Percentiles rank a stretch among this genome's conserved stretches.
Evolutionary conservation across 2,329 filamentous ascomycete genomes (phyloP).

Genomic region (Paecilomyces dactylethromorphus): DNA sequence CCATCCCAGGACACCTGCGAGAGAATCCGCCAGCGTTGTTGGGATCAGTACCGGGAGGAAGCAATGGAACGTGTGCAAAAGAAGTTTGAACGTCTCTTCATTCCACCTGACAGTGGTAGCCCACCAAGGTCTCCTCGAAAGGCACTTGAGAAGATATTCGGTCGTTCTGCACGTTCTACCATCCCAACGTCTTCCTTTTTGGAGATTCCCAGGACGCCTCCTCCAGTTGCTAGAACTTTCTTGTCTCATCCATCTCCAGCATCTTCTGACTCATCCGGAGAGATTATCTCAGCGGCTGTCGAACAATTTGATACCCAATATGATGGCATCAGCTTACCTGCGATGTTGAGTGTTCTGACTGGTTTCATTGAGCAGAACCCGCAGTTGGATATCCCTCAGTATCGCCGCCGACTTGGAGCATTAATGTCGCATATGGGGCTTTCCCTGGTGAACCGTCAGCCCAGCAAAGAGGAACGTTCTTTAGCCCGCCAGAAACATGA

Average conservation of each 20-base stretch:
- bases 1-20: slow-evolving; percentile 15
- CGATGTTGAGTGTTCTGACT: neutral
- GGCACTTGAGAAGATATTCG: slow-evolving; percentile 7
- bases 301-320: neutral
- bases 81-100: slow-evolving; percentile 13
- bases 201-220: slow-evolving; percentile 2
- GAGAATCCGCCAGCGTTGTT: slow-evolving; percentile 11
- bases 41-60: slow-evolving; percentile 6
- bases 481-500: neutral
- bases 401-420: slow-evolving; percentile 10
- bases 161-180: neutral
- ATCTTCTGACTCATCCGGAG: neutral
- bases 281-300: neutral
- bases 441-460: slow-evolving; percentile 1
- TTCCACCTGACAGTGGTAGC: slow-evolving; percentile 4
- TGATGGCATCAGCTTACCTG: neutral
- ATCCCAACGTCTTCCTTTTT: neutral
- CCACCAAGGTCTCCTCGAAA: neutral
- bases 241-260: neutral
- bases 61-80: slow-evolving; percentile 5
- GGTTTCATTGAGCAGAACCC: slow-evolving; percentile 10
- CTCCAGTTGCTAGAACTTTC: neutral
- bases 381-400: slow-evolving; percentile 12
- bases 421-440: slow-evolving; percentile 9
- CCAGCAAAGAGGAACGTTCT: slow-evolving; percentile 3